Evolutionary conservation across 2,329 filamentous ascomycete genomes (phyloP), one percentile per base, ranked within the genome.

Genomic region (Arthrobotrys entomopaga): DNA sequence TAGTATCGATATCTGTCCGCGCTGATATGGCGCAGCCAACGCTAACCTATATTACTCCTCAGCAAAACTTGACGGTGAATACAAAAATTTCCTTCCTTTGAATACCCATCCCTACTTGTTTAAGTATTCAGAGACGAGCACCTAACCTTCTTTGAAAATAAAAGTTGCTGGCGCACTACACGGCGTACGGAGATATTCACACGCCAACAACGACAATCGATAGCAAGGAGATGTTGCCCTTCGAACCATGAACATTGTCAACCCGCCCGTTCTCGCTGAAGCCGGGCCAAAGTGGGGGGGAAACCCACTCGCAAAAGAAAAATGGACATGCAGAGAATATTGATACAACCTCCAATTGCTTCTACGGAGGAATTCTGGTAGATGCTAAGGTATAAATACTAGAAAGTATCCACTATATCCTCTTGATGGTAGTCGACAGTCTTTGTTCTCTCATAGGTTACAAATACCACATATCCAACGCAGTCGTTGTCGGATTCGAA

Each of bases 81-180:
- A n/a, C 53, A 57, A 43, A 56, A 7, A n/a, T 57, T 42, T 22
- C 16, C 5, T 26, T 20, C 42, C n/a, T 57, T 40, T 22, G 42
- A 46, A 57, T 57, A 42, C 8, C 19, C 15, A 57, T 43, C 34
- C 2, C n/a, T 13, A 6, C 53, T 42, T 16, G 34, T 57, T 57
- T 57, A 6, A 57, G 53, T 57, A 57, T 57, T 43, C n/a, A 26
- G 34, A 57, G 53, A 57, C 53, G 53, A 57, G 34, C 53, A 57
- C n/a, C 38, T 57, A 57, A 42, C 53, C 53, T 22, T 19, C 53
- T 57, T 57, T 57, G 53, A 57, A 57, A 57, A n/a, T 15, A 7
- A 19, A 8, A 24, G 16, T 16, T 57, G 53, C 42, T 57, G 53
- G 53, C 19, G 26, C 29, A 38, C 8, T n/a, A 40, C 50, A 57